These are phyloP conservation scores for Eutrema salsugineum DNA, from an alignment of 441 rosid genomes.

Conservation along the genomic window DNA sequence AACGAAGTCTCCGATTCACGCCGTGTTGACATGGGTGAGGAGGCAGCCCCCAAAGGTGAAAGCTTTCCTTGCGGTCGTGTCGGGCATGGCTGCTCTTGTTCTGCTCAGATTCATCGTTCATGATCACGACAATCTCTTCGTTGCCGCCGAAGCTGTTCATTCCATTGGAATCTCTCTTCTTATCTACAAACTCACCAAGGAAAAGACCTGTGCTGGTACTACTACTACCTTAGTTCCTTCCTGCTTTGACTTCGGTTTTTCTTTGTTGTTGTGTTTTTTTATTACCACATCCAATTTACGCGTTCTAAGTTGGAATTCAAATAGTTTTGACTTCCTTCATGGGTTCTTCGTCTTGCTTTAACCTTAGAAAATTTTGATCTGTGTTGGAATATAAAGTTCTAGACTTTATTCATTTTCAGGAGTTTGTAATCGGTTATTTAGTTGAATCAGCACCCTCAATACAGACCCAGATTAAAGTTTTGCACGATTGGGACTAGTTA, in stretches of 20 bases:
- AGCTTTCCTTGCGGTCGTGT: conserved; percentile 80
- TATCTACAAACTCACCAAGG: conserved; percentile 86
- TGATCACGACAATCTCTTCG: conserved; percentile 95
- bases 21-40: conserved; percentile 69
- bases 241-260: not conserved
- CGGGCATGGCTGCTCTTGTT: conserved; percentile 83
- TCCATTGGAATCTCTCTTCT: conserved; percentile 85
- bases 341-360: no score
- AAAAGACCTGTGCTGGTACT: conserved; percentile 90
- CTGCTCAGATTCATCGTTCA: conserved; percentile 82
- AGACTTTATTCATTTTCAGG: not conserved
- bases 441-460: not conserved
- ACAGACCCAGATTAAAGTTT: not conserved
- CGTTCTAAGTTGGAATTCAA: not conserved
- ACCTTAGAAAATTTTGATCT: not conserved
- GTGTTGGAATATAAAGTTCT: no score
- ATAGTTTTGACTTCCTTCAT: no score
- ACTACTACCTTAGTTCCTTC: not conserved
- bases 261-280: not conserved
- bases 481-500: not conserved
- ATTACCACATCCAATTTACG: not conserved
- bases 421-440: not conserved
- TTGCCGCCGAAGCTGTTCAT: conserved; percentile 94
- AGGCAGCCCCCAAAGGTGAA: conserved; percentile 94
- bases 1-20: conserved; percentile 53